Percentiles rank a stretch among this genome's conserved stretches.
Evolutionary conservation across 2,329 filamentous ascomycete genomes (phyloP).

Genomic region (Ophiocordyceps australis): DNA sequence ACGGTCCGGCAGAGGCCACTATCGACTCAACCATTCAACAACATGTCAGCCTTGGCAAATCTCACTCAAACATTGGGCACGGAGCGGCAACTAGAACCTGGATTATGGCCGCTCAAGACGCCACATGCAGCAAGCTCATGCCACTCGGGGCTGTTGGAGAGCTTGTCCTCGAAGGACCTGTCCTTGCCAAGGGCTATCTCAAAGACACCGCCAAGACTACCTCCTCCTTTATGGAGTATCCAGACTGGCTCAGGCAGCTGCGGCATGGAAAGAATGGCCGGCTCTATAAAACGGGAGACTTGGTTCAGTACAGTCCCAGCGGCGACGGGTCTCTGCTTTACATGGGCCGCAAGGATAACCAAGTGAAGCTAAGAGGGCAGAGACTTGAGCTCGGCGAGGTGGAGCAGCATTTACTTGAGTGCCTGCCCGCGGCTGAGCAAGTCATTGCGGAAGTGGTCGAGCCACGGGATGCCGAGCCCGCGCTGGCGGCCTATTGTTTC

Average conservation of each 20-base stretch:
- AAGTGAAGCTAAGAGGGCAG: slow-evolving; percentile 7
- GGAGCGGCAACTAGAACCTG: slow-evolving; percentile 5
- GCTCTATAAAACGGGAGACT: slow-evolving; percentile 6
- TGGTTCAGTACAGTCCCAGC: slow-evolving; percentile 4
- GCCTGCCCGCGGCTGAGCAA: background rate
- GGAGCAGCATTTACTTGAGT: slow-evolving; percentile 2
- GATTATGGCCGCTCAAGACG: slow-evolving; percentile 8
- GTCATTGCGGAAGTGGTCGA: slow-evolving; percentile 1
- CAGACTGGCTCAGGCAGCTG: slow-evolving; percentile 3
- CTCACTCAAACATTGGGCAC: slow-evolving; percentile 1
- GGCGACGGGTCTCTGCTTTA: slow-evolving; percentile 4
- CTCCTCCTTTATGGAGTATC: slow-evolving; percentile 8
- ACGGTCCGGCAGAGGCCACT: slow-evolving; percentile 15
- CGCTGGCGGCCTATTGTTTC: slow-evolving; percentile 1
- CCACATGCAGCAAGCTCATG: slow-evolving; percentile 2
- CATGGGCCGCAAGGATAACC: slow-evolving; percentile 5
- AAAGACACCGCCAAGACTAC: slow-evolving; percentile 16
- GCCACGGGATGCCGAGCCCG: background rate
- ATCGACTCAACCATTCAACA: slow-evolving; percentile 6
- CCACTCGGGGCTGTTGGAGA: slow-evolving; percentile 12
- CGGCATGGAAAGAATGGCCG: slow-evolving; percentile 3
- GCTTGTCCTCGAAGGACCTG: slow-evolving; percentile 21
- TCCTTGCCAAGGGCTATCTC: slow-evolving; percentile 30
- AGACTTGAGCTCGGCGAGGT: slow-evolving; percentile 7
- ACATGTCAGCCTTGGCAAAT: background rate